Evolutionary conservation across 331 rosid genomes (phyloP).

Genomic region (Acacia concinna): DNA sequence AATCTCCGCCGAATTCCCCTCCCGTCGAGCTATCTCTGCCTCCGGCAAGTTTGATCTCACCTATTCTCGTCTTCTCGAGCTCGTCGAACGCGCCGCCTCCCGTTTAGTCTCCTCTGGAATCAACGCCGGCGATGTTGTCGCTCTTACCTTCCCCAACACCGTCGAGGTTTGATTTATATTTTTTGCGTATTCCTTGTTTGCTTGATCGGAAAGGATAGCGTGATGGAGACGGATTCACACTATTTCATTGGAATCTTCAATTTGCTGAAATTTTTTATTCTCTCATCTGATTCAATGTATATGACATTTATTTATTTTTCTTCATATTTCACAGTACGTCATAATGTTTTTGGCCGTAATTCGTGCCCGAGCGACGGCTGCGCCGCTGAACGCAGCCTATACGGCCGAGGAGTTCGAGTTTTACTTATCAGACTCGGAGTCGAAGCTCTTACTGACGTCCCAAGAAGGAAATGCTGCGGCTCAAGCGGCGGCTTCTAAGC

Average conservation of each 20-base stretch:
- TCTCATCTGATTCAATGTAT: neutral
- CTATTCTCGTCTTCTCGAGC: slow-evolving; percentile 40
- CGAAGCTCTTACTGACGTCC: slow-evolving; percentile 60
- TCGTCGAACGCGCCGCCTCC: slow-evolving; percentile 51
- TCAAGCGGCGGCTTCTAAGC: slow-evolving; percentile 57
- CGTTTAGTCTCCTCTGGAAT: slow-evolving; percentile 40
- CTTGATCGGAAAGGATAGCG: neutral
- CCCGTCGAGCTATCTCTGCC: slow-evolving; percentile 51
- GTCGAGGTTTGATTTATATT: slow-evolving; percentile 44
- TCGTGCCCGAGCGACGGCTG: slow-evolving; percentile 61
- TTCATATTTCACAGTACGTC: slow-evolving; percentile 40
- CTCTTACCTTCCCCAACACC: slow-evolving; percentile 66
- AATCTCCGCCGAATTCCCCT: slow-evolving; percentile 40
- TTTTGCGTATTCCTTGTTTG: neutral
- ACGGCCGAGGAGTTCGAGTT: slow-evolving; percentile 70
- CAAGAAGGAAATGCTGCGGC: slow-evolving; percentile 56
- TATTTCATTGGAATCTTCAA: neutral
- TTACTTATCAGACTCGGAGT: slow-evolving; percentile 53
- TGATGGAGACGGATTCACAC: neutral
- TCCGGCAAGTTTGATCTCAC: slow-evolving; percentile 51
- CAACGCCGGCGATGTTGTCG: slow-evolving; percentile 56
- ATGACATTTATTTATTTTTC: too few relatives aligned
- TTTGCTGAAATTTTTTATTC: neutral
- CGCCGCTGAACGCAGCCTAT: slow-evolving; percentile 63
- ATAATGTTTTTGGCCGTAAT: slow-evolving; percentile 58